These are phyloP conservation scores for Apiospora pterosperma DNA, from an alignment of 2,329 filamentous ascomycete species.

Conservation along the genomic window DNA sequence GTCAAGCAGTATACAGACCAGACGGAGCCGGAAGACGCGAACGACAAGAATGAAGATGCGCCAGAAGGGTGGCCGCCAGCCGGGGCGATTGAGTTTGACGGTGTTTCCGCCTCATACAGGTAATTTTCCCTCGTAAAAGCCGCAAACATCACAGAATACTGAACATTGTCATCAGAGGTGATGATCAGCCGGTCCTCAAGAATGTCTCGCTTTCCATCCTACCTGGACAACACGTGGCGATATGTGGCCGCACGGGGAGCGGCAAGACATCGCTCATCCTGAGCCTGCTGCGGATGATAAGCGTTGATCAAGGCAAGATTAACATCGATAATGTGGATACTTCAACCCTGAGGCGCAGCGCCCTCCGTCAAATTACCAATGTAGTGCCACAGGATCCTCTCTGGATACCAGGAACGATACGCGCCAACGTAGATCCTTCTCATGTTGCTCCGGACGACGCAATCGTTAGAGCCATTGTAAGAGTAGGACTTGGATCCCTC, in stretches of 20 bases:
- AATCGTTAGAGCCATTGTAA: constrained; percentile 7
- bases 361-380: constrained; percentile 11
- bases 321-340: constrained; percentile 12
- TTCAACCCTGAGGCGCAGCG: neutral
- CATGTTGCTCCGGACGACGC: neutral
- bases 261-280: constrained; percentile 15
- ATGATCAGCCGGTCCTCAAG: constrained; percentile 8
- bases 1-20: constrained; percentile 4
- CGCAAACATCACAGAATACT: too few relatives aligned
- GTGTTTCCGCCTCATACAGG: neutral
- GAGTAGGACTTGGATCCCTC: constrained; percentile 7
- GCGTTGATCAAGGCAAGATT: constrained; percentile 8
- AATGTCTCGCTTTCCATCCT: constrained; percentile 7
- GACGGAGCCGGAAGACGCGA: constrained; percentile 6
- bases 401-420: constrained; percentile 14
- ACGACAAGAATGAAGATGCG: neutral
- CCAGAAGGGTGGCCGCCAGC: neutral
- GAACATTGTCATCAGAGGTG: neutral
- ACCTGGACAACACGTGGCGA: constrained; percentile 11
- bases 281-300: constrained; percentile 13
- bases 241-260: constrained; percentile 15
- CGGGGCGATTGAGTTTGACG: neutral
- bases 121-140: neutral
- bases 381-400: constrained; percentile 16
- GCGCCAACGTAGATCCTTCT: constrained; percentile 17